A percentile compares a stretch with the other conserved stretches of the same genome.
Conservation (phyloP, 768 basidiomycete species). For the Hericium coralloides region DNA sequence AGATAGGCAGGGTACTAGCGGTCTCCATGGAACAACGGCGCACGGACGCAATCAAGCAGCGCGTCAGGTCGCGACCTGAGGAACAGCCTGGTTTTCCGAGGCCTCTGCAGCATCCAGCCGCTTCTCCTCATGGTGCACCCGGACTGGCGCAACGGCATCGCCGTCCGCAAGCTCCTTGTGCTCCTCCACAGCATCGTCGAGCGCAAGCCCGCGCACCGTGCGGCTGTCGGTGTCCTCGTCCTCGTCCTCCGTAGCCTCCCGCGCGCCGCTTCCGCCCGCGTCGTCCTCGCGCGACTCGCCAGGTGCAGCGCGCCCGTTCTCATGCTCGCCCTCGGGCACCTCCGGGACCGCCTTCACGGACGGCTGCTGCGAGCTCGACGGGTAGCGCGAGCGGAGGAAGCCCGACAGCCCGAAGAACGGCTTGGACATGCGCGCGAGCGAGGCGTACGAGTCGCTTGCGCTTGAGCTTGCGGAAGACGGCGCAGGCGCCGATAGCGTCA, state of each 20-base stretch:
- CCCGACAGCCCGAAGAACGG: constrained; percentile 36
- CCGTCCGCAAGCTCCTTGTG: not conserved
- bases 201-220: constrained; percentile 24
- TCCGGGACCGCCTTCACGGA: constrained; percentile 17
- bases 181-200: constrained; percentile 13
- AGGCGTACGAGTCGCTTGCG: not conserved
- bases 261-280: constrained; percentile 5
- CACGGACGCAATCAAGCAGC: no score
- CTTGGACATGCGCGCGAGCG: constrained; percentile 36
- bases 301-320: constrained; percentile 10
- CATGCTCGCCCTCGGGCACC: constrained; percentile 12
- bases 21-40: not conserved
- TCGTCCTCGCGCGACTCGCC: constrained; percentile 8
- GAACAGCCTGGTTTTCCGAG: constrained; percentile 7
- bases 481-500: constrained; percentile 44
- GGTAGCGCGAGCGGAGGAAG: constrained; percentile 54
- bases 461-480: constrained; percentile 9
- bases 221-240: constrained; percentile 30
- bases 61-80: not conserved
- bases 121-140: not conserved
- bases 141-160: not conserved
- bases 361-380: constrained; percentile 29
- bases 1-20: no score
- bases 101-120: constrained; percentile 3
- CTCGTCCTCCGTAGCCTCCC: constrained; percentile 23